Base-by-base conservation (phyloP, 129 eudicot species). In the Flaveria robusta region DNA sequence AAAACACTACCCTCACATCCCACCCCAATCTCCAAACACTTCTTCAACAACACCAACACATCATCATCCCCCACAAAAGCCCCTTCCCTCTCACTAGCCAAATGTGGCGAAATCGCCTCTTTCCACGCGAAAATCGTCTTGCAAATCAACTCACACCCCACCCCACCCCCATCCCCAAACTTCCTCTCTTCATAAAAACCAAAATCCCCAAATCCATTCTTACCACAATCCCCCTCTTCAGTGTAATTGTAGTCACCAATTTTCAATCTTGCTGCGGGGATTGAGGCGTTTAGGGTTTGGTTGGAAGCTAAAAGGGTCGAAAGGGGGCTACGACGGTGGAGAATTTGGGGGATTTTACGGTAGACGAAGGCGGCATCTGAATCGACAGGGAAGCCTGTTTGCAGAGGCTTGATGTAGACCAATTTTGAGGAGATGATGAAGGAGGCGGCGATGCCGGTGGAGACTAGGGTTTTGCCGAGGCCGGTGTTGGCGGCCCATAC, bases 391-490 rank as follows among this genome's bases (percentile, higher is more conserved):
- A 83, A 94, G 2, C 99, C 99, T 16, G 97, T 95, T 71, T 95
- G 99, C 37, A 95, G 79, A 0, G 99, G 99, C 64, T 95, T 95
- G 34, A 95, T 77, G 86, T 95, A 95, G 54, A 79, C 4, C 49
- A 95, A 77, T 74, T 84, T 84, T 54, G 81, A 46, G 84, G 87
- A 0, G 39, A 1, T 34, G 39, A 34, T 52, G 49, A 86, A 69
- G 79, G 99, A 85, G 27, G 90, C 81, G 71, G 97, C 90, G 60
- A 95, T 85, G 43, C 97, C 99, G 62, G 91, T 74, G 69, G 99
- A 91, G 60, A 95, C 89, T 7, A 91, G 96, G 92, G 99, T 91
- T 91, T 95, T 95, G 79, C 99, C 99, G 63, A 95, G 88, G 78
- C 84, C 83, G 45, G 99, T 95, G 89, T 95, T 95, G 80, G 97